Conservation (phyloP, 805 yeast genomes). For the Lipomyces kockii region DNA sequence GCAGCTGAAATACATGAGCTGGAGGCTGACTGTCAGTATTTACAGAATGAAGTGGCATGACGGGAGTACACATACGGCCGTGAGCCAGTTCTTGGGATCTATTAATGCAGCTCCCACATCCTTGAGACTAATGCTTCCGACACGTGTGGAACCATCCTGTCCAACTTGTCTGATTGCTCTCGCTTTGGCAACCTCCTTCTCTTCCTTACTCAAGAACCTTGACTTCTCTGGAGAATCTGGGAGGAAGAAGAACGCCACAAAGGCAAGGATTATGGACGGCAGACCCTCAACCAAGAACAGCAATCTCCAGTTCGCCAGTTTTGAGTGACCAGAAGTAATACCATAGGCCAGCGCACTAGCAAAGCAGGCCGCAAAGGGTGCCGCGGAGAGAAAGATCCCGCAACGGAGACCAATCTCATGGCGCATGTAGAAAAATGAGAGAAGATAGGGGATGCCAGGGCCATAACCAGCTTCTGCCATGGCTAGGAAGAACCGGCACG, state of each 20-base stretch:
- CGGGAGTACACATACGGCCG: neutral
- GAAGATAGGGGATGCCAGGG: slow-evolving; percentile 49
- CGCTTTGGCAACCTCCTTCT: neutral
- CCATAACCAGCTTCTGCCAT: slow-evolving; percentile 51
- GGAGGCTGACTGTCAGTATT: neutral
- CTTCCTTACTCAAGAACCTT: slow-evolving; percentile 1
- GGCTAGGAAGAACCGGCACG: slow-evolving; percentile 45
- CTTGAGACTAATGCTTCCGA: neutral
- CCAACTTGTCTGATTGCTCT: slow-evolving; percentile 6
- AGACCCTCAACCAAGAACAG: slow-evolving; percentile 58
- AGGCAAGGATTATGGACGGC: slow-evolving; percentile 45
- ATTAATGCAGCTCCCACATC: neutral
- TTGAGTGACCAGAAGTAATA: slow-evolving; percentile 49
- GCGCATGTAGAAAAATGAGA: slow-evolving; percentile 50
- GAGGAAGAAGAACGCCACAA: slow-evolving; percentile 52
- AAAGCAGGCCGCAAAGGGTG: slow-evolving; percentile 48
- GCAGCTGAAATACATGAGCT: slow-evolving; percentile 9
- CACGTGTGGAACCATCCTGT: neutral
- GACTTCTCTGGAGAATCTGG: slow-evolving; percentile 66
- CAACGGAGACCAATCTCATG: slow-evolving; percentile 48
- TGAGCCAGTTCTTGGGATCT: slow-evolving; percentile 7
- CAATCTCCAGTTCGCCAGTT: slow-evolving; percentile 56
- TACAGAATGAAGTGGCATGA: neutral
- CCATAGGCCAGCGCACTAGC: slow-evolving; percentile 49
- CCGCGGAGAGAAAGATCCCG: slow-evolving; percentile 49